Conservation (phyloP, 495 filamentous ascomycete species). For the Penicillium lividum region DNA sequence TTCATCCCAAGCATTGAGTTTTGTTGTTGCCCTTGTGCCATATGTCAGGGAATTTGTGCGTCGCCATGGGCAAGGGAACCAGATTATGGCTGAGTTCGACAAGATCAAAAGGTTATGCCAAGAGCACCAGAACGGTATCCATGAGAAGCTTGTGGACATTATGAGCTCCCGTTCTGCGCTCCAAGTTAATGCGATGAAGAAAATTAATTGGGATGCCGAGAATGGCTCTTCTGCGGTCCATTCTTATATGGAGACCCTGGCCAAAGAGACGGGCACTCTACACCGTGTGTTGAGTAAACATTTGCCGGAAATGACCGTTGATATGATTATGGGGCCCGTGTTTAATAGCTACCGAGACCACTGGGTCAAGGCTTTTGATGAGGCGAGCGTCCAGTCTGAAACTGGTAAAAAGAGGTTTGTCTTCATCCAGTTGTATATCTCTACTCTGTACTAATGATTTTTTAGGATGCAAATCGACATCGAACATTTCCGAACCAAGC, state of each 20-base stretch:
- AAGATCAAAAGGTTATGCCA: slow-evolving; percentile 85
- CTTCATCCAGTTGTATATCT: neutral
- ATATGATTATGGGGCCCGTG: slow-evolving; percentile 87
- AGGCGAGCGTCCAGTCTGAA: slow-evolving; percentile 64
- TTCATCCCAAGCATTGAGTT: slow-evolving; percentile 85
- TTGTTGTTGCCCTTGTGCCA: slow-evolving; percentile 83
- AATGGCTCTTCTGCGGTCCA: slow-evolving; percentile 46
- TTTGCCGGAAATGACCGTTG: slow-evolving; percentile 73
- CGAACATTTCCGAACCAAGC: slow-evolving; percentile 68
- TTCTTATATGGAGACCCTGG: slow-evolving; percentile 87
- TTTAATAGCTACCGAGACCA: slow-evolving; percentile 85
- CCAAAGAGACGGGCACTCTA: slow-evolving; percentile 84
- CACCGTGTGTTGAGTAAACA: slow-evolving; percentile 87
- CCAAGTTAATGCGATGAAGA: slow-evolving; percentile 74
- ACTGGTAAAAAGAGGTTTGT: slow-evolving; percentile 71
- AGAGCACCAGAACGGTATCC: slow-evolving; percentile 90
- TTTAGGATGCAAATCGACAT: slow-evolving; percentile 78
- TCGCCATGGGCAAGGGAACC: slow-evolving; percentile 65
- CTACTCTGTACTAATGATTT: slow-evolving; percentile 15
- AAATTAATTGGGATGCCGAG: slow-evolving; percentile 70
- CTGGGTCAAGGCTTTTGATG: slow-evolving; percentile 72
- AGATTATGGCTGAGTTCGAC: slow-evolving; percentile 86
- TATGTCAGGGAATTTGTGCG: slow-evolving; percentile 90
- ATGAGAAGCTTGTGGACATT: slow-evolving; percentile 94
- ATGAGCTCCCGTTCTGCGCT: slow-evolving; percentile 77